Percentiles rank a stretch among this genome's conserved stretches.
Evolutionary conservation across 441 rosid genomes (phyloP).

Genomic region (Manihot esculenta): DNA sequence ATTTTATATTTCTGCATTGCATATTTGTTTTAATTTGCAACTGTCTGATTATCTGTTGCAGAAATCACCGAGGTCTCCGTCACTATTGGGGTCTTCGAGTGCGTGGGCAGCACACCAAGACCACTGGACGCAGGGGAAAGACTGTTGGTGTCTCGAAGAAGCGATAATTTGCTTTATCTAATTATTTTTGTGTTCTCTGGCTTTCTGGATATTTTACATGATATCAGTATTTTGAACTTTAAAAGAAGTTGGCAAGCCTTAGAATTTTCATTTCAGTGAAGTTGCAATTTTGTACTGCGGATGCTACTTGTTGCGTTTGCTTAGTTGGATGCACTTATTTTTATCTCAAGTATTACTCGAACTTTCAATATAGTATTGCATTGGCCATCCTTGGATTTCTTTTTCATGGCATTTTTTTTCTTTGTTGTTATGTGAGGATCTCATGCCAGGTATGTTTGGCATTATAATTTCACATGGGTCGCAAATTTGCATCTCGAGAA

Average conservation of each 20-base stretch:
- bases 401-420: too few relatives aligned
- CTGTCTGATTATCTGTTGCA: conserved; percentile 20
- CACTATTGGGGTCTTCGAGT: conserved; percentile 96
- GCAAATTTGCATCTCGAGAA: too few relatives aligned
- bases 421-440: too few relatives aligned
- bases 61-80: conserved; percentile 89
- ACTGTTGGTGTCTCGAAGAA: conserved; percentile 96
- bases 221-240: not conserved
- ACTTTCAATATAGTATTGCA: too few relatives aligned
- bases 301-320: conserved; percentile 8
- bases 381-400: not conserved
- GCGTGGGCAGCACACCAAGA: conserved; percentile 94
- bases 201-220: not conserved
- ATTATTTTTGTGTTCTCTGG: not conserved
- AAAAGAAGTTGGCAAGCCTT: not conserved
- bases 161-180: conserved; percentile 61
- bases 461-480: too few relatives aligned
- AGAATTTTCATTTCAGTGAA: not conserved
- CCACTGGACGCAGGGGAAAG: conserved; percentile 88
- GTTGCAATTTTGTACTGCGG: conserved; percentile 10
- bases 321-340: conserved; percentile 7
- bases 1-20: not conserved
- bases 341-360: too few relatives aligned
- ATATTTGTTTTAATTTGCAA: not conserved
- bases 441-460: too few relatives aligned